Base-by-base conservation (phyloP, 2,329 filamentous ascomycete genomes). In the Arthrobotrys entomopaga region DNA sequence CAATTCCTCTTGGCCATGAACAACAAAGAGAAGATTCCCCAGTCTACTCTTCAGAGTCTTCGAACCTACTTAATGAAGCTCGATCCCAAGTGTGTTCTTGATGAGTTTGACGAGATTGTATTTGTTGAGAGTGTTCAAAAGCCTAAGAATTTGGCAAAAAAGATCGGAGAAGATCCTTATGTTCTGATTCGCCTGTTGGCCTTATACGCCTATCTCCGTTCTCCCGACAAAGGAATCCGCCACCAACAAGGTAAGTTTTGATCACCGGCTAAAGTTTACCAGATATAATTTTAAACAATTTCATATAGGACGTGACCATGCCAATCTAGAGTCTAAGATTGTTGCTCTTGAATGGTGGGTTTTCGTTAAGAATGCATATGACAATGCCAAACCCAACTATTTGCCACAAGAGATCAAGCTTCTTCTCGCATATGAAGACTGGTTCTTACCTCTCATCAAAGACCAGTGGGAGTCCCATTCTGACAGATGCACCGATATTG, bases 301-400 rank as follows among this genome's bases (percentile, higher is more conserved):
- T 3, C 29, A 1, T 1, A 34, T 34, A 70, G 65, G 10, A n/a
- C 46, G 38, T 16, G 56, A 19, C 15, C 22, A 34, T 19, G 43
- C 38, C 11, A 10, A 50, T 6, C 13, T 40, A 6, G 61, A 63
- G 5, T 26, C 40, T 4, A 66, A 34, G 6, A 63, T 73, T 19
- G 34, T 73, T 7, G 57, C 54, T n/a, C 57, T 73, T 10, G 49
- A 66, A n/a, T 73, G 69, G 69, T 73, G 69, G 69, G 61, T 73
- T 20, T 66, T 73, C 29, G 63, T 73, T 38, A 73, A 73, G 22
- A n/a, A 73, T 46, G 61, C 69, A 0, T 66, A 57, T 29, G 61
- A 73, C n/a, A 54, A 46, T 24, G 52, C 56, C 7, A 40, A 22
- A 24, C 54, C 61, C 2, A 26, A 48, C n/a, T 48, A 22, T n/a